Evolutionary conservation across 345 rosid species (phyloP).

Genomic region (Barbarea vulgaris): DNA sequence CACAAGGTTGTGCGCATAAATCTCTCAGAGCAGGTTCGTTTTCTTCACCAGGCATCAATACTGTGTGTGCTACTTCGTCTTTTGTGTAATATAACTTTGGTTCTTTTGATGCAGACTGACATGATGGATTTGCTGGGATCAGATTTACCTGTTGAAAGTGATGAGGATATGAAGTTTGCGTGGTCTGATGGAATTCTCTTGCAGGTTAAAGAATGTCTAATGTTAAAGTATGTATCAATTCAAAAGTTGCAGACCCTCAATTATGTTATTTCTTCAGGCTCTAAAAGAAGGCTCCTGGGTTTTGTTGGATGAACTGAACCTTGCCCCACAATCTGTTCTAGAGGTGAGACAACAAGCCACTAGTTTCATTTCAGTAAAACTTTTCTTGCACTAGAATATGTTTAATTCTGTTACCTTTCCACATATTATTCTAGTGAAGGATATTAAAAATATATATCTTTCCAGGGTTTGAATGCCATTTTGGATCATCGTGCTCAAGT

Average conservation of each 20-base stretch:
- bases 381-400: neutral
- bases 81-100: constrained; percentile 22
- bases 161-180: constrained; percentile 86
- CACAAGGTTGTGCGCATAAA: constrained; percentile 95
- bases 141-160: constrained; percentile 87
- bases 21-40: constrained; percentile 89
- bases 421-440: neutral
- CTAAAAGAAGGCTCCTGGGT: constrained; percentile 97
- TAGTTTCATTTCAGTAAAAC: neutral
- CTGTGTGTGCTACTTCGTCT: constrained; percentile 7
- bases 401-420: constrained; percentile 1
- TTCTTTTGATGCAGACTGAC: constrained; percentile 74
- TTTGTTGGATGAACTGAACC: constrained; percentile 95
- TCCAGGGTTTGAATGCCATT: constrained; percentile 91
- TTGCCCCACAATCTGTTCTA: constrained; percentile 96
- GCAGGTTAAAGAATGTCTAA: constrained; percentile 54
- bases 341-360: constrained; percentile 53
- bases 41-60: constrained; percentile 18
- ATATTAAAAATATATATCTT: constrained; percentile 12
- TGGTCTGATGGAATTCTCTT: constrained; percentile 97
- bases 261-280: constrained; percentile 55
- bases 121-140: constrained; percentile 98
- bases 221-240: constrained; percentile 6
- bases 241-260: constrained; percentile 1
- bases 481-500: constrained; percentile 97